These are phyloP conservation scores for Phascolomyces articulosus DNA, from an alignment of 371 early-diverging fungal genomes.

Conservation along the genomic window DNA sequence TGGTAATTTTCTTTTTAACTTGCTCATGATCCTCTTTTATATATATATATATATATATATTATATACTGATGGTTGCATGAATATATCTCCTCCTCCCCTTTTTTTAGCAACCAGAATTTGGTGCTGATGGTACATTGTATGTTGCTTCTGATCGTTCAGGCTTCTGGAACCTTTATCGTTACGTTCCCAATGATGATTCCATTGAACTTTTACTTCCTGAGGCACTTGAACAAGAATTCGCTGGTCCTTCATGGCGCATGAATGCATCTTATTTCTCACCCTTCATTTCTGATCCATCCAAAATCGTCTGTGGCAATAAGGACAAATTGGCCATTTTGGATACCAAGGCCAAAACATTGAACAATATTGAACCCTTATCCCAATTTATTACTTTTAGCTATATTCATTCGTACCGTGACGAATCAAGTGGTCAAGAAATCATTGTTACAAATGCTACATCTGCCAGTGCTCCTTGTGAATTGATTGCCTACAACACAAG, in stretches of 20 bases:
- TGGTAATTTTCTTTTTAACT: constrained; percentile 21
- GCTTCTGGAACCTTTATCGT: constrained; percentile 75
- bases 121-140: constrained; percentile 60
- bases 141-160: constrained; percentile 69
- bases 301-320: constrained; percentile 47
- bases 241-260: constrained; percentile 52
- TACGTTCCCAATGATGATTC: constrained; percentile 29
- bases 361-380: constrained; percentile 35
- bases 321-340: constrained; percentile 48
- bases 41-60: neutral
- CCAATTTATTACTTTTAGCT: constrained; percentile 34
- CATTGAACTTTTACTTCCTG: constrained; percentile 42
- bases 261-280: constrained; percentile 36
- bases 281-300: constrained; percentile 45
- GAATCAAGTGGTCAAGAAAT: constrained; percentile 31
- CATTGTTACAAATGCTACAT: constrained; percentile 34
- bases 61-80: too few species aligned
- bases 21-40: neutral
- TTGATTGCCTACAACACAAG: constrained; percentile 25
- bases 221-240: constrained; percentile 61
- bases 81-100: too few species aligned
- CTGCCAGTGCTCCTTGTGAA: constrained; percentile 25
- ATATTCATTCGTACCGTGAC: constrained; percentile 33
- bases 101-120: constrained; percentile 68
- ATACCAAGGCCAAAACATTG: constrained; percentile 47